Conservation (phyloP, 768 basidiomycete species). For the Rhodocollybia butyracea region DNA sequence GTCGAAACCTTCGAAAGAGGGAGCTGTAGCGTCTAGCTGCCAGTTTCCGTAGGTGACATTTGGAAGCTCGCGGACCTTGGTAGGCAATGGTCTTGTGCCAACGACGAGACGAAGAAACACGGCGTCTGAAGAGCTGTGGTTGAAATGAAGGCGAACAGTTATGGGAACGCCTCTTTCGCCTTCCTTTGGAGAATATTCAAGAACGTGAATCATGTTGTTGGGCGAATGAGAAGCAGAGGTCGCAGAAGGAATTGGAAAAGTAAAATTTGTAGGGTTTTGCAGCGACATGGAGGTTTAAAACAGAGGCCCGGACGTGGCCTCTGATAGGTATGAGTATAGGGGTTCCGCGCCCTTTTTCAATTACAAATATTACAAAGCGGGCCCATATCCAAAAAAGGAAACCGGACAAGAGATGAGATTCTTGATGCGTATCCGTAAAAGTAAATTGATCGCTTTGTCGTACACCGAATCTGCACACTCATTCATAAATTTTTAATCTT, state of each 20-base stretch:
- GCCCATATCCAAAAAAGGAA: neutral
- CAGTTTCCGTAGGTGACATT: conserved; percentile 47
- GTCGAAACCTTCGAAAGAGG: conserved; percentile 39
- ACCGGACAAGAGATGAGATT: neutral
- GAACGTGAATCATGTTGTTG: conserved; percentile 51
- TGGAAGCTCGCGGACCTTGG: conserved; percentile 57
- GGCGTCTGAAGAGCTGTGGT: conserved; percentile 42
- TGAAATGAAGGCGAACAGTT: conserved; percentile 61
- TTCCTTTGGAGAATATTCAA: conserved; percentile 60
- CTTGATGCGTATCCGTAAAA: conserved; percentile 7
- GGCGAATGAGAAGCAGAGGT: conserved; percentile 40
- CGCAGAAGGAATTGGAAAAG: conserved; percentile 5
- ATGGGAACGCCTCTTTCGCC: conserved; percentile 64
- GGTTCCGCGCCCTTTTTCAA: too few species aligned
- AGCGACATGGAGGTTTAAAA: conserved; percentile 7
- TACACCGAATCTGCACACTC: too few species aligned
- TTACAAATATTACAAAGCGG: too few species aligned
- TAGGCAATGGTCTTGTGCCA: conserved; percentile 63
- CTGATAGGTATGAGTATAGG: too few species aligned
- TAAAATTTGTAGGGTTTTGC: neutral
- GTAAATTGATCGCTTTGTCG: neutral
- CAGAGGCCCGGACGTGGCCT: too few species aligned
- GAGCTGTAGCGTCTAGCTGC: conserved; percentile 65
- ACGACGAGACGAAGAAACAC: conserved; percentile 74
- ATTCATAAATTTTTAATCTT: too few species aligned